phyloP scores from a whole-genome alignment of 306 rosid species.

The Cicer cuneatum region DNA sequence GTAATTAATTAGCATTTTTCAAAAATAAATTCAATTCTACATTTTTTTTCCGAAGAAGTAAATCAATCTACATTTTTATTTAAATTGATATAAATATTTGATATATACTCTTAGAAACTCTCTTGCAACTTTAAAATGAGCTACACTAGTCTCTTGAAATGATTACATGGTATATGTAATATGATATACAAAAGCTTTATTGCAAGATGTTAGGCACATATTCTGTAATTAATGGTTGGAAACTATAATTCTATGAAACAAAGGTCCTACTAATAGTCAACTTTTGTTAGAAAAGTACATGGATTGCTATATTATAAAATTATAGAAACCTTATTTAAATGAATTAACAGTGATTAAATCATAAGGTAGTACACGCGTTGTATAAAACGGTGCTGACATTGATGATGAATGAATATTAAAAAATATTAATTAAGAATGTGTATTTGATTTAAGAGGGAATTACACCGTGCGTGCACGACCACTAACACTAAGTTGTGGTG shows the following conservation, averaged over 20 bases:
- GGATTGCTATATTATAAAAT: conserved; percentile 6
- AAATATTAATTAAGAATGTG: conserved; percentile 35
- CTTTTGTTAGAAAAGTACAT: conserved; percentile 41
- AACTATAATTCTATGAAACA: conserved; percentile 35
- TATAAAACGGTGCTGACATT: conserved; percentile 46
- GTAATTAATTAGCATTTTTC: too few species aligned
- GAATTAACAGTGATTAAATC: conserved; percentile 37
- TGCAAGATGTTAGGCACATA: conserved; percentile 49
- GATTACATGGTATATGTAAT: conserved; percentile 34
- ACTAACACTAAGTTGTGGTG: conserved; percentile 19
- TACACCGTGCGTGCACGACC: conserved; percentile 23
- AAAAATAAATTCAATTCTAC: too few species aligned
- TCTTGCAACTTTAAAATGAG: background rate
- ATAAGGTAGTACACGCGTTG: conserved; percentile 49
- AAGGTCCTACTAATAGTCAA: conserved; percentile 47
- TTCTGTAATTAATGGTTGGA: conserved; percentile 38
- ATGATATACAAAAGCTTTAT: conserved; percentile 36
- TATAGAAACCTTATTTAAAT: background rate
- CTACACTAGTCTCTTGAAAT: conserved; percentile 42
- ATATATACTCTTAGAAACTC: background rate
- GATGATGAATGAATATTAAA: conserved; percentile 41
- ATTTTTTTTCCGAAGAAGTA: too few species aligned
- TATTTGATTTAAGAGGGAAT: conserved; percentile 2
- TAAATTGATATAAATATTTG: background rate
- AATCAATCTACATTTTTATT: too few species aligned